A percentile compares a stretch with the other conserved stretches of the same genome.
Evolutionary conservation across 2,329 filamentous ascomycete species (phyloP).

Genomic region (Sarocladium brachiariae): DNA sequence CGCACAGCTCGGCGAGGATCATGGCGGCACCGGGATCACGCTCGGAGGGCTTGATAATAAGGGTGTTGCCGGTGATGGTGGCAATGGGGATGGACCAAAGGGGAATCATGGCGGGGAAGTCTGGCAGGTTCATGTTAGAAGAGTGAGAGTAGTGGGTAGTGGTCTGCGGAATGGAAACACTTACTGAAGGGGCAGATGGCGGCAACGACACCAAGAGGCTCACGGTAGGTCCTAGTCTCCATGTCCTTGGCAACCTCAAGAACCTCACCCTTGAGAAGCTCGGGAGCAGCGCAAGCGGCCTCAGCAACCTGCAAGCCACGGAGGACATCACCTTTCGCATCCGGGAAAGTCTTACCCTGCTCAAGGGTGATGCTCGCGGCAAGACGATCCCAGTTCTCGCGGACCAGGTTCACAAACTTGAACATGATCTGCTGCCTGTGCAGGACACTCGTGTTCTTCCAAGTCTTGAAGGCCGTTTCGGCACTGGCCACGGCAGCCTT

Average conservation of each 20-base stretch:
- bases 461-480: conserved; percentile 66
- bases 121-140: too few species aligned
- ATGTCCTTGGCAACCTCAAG: conserved; percentile 84
- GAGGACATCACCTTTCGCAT: conserved; percentile 75
- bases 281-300: conserved; percentile 72
- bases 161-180: too few species aligned
- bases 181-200: conserved; percentile 83
- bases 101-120: conserved; percentile 89
- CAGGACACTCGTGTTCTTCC: conserved; percentile 66
- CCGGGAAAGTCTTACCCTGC: conserved; percentile 82
- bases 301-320: conserved; percentile 80
- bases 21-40: conserved; percentile 77
- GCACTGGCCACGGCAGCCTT: conserved; percentile 69
- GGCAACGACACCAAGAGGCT: conserved; percentile 74
- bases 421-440: conserved; percentile 81
- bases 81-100: conserved; percentile 87
- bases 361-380: conserved; percentile 81
- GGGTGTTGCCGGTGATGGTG: conserved; percentile 75
- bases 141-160: conserved; percentile 6
- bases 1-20: conserved; percentile 74
- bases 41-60: conserved; percentile 81
- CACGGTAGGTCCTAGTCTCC: conserved; percentile 77
- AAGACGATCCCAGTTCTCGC: conserved; percentile 78
- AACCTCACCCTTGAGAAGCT: conserved; percentile 75
- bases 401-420: conserved; percentile 71